phyloP scores from a whole-genome alignment of 2,329 filamentous ascomycete species.

The Chaetomium sp. region DNA sequence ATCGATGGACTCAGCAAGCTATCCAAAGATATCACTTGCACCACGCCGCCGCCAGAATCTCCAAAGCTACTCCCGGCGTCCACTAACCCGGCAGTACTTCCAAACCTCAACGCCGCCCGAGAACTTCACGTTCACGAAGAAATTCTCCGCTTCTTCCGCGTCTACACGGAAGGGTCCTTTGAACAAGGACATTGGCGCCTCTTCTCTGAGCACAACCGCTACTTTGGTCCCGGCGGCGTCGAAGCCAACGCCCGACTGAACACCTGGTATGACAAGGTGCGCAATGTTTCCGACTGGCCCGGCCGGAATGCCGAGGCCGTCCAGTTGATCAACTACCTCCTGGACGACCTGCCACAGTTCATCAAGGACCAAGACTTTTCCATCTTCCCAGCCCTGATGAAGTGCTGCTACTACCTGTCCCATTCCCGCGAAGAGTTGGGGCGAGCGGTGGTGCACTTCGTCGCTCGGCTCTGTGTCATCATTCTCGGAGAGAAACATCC shows the following conservation, averaged over 20 bases:
- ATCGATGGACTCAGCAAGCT: conserved; percentile 15
- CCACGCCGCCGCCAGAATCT: conserved; percentile 21
- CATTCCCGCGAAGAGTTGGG: conserved; percentile 4
- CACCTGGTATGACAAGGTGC: conserved; percentile 20
- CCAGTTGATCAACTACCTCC: conserved; percentile 16
- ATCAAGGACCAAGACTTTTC: conserved; percentile 22
- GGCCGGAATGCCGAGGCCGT: conserved; percentile 19
- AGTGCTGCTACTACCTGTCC: conserved; percentile 17
- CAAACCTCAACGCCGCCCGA: conserved; percentile 8
- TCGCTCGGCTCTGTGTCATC: conserved; percentile 12
- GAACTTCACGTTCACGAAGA: conserved; percentile 20
- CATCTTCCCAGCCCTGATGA: conserved; percentile 17
- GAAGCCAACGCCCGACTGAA: conserved; percentile 16
- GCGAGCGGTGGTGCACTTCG: conserved; percentile 10
- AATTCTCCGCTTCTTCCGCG: conserved; percentile 18
- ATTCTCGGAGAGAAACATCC: conserved; percentile 15
- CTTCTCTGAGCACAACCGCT: conserved; percentile 4
- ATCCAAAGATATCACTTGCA: conserved; percentile 21
- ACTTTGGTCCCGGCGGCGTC: conserved; percentile 13
- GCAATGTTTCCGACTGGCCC: conserved; percentile 16
- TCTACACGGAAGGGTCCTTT: conserved; percentile 21
- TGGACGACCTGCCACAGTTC: conserved; percentile 23
- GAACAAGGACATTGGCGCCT: conserved; percentile 21
- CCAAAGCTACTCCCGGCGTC: background rate
- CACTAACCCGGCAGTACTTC: background rate